Evolutionary conservation across 164 flowering plant species (phyloP), one percentile per base, ranked within the genome.

Genomic region (Dillenia suffruticosa): DNA sequence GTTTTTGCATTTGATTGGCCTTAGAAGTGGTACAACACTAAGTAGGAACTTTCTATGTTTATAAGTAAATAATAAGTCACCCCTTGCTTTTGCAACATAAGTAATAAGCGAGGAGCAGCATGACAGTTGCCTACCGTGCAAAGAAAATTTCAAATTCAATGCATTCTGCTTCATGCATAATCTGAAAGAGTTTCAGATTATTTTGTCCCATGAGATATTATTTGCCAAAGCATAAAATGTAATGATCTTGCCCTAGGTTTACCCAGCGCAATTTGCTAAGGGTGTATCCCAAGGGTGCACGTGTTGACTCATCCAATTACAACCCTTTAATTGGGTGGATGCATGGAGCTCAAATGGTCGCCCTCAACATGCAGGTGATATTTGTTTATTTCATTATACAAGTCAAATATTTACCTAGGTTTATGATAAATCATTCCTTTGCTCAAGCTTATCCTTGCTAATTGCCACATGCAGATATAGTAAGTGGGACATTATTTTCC

Each of bases 271-370:
- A 79, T 63, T 40, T 83, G 16, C 71, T 83, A 55, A 70, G 88
- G 66, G 61, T 83, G 60, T 83, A 75, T 45, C 85, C 88, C 12
- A 81, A 75, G 61, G 81, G 73, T 11, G 67, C 82, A 19, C 69
- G 88, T 48, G 43, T 84, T 47, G 65, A 71, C 66, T 84, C 88
- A 40, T 84, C 88, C 8, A 84, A 84, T 70, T 84, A 77, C 70
- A 77, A 81, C 13, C 85, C 88, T 11, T 54, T 72, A 22, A 54
- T 65, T 59, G 84, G 79, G 5, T 84, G 88, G 88, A 63, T 58
- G 56, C 81, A 84, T 70, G 88, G 88, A 65, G 85, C 84, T 70
- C 85, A 84, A 69, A 79, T 83, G 85, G 76, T 83, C 51, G 88
- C 88, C 51, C 77, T 79, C 40, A 81, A 81, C 68, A 84, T 81